Evolutionary conservation across 164 flowering plant genomes (phyloP).

Genomic region (Kalanchoe fedtschenkoi): DNA sequence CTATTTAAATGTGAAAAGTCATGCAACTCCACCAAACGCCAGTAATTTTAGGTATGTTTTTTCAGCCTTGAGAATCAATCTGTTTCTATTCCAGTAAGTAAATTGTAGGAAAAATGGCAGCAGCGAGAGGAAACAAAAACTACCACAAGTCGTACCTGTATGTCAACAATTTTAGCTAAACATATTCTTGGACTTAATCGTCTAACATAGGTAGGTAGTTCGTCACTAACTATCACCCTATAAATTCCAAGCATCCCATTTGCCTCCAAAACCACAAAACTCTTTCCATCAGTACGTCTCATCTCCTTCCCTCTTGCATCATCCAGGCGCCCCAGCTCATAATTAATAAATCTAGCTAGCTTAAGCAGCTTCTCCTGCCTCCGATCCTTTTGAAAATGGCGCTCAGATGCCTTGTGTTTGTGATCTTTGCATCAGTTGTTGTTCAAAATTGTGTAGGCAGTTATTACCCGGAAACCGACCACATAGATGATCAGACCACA

Average conservation of each 20-base stretch:
- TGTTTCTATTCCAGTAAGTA: no score
- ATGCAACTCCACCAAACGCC: no score
- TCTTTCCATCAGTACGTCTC: not conserved
- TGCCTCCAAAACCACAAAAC: conserved; percentile 1
- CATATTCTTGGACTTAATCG: not conserved
- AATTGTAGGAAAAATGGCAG: no score
- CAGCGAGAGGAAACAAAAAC: no score
- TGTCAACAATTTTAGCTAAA: not conserved
- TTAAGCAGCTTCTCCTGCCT: no score
- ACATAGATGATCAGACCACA: not conserved
- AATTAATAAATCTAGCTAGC: no score
- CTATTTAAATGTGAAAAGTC: no score
- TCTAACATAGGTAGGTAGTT: not conserved
- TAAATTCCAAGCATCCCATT: not conserved
- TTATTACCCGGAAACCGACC: not conserved
- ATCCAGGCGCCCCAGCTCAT: no score
- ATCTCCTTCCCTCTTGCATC: not conserved
- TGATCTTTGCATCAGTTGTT: not conserved
- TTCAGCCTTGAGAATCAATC: no score
- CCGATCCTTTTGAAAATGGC: no score
- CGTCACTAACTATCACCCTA: not conserved
- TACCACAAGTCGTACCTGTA: not conserved
- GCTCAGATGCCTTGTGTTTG: not conserved
- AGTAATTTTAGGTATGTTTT: no score
- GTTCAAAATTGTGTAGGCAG: not conserved